Evolutionary conservation across 495 filamentous ascomycete species (phyloP).

Genomic region (Penicillium goetzii): DNA sequence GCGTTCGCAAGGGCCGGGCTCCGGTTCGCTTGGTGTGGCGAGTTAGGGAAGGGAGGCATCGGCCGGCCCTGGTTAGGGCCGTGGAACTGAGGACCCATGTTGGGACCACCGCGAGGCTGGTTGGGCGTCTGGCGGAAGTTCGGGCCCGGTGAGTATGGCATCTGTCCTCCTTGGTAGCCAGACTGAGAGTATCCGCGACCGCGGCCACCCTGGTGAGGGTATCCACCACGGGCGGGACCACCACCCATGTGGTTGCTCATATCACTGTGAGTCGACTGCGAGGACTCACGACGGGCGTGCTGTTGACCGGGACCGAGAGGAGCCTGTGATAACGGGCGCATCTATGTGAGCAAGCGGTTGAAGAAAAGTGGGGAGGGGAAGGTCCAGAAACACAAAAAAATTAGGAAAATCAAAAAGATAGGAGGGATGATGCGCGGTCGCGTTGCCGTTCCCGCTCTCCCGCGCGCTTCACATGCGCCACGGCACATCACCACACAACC

Average conservation of each 20-base stretch:
- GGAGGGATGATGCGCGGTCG: constrained; percentile 17
- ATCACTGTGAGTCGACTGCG: constrained; percentile 78
- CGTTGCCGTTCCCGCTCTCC: constrained; percentile 6
- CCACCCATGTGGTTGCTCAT: constrained; percentile 62
- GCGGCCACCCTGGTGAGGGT: constrained; percentile 62
- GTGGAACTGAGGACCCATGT: constrained; percentile 69
- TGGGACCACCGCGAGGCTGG: constrained; percentile 64
- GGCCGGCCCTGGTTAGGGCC: constrained; percentile 55
- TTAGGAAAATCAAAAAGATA: background rate
- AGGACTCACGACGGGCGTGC: constrained; percentile 82
- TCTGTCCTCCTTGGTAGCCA: constrained; percentile 61
- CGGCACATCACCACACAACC: background rate
- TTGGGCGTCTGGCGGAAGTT: constrained; percentile 63
- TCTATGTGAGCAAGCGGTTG: constrained; percentile 47
- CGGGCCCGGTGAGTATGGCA: constrained; percentile 67
- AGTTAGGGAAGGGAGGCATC: constrained; percentile 63
- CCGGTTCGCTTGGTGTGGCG: constrained; percentile 65
- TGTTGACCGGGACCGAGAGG: constrained; percentile 64
- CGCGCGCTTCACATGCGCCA: constrained; percentile 15
- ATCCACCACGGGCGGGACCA: constrained; percentile 58
- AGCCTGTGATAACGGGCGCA: constrained; percentile 62
- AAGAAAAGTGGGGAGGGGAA: constrained; percentile 16
- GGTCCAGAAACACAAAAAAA: constrained; percentile 10
- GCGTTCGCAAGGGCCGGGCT: constrained; percentile 73
- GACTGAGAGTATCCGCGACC: constrained; percentile 67